Base-by-base conservation (phyloP, 345 rosid species). In the Eutrema heterophyllum region DNA sequence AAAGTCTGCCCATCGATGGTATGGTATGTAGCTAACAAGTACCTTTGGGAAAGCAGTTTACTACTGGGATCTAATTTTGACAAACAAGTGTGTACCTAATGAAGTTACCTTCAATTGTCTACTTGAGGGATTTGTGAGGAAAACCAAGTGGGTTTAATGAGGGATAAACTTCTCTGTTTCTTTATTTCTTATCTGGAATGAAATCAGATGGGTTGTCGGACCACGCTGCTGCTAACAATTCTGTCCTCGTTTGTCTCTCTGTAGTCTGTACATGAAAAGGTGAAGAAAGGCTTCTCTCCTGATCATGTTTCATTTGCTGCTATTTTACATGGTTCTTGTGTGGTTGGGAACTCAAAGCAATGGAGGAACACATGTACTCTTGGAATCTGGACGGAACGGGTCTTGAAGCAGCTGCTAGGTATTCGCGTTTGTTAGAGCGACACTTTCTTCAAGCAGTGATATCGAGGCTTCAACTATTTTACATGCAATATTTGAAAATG, bases 101-200 rank as follows among this genome's bases (percentile, higher is more conserved):
- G 91, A 87, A 70, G 76, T 78, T 73, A 89, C 93, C 8, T 85
- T 84, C 82, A 81, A 88, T 78, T 84, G 81, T 85, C 74, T 94
- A 29, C 82, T 85, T 68, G 85, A 85, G 72, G 96, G 97, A 21
- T 86, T 91, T 69, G 59, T 80, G 67, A 80, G 81, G 78, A 82
- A 72, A 51, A 63, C 45, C 39, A 13, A 29, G 21, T 46, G 78
- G 73, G 63, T 79, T 45, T 61, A 71, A 58, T 51, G 78, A 75
- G 39, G 78, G 64, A 16, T 49, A 77, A 70, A 81, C 63, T 51
- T 71, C 86, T 73, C 73, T 88, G 72, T 76, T 87, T 74, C 75
- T 83, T 26, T 75, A 84, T 43, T 78, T 78, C 52, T 91, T 86
- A 50, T 24, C 78, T 36, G 75, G 67, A 78, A 75, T 91, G 89